Conservation (phyloP, 2,329 filamentous ascomycete genomes). For the Colletotrichum higginsianum region DNA sequence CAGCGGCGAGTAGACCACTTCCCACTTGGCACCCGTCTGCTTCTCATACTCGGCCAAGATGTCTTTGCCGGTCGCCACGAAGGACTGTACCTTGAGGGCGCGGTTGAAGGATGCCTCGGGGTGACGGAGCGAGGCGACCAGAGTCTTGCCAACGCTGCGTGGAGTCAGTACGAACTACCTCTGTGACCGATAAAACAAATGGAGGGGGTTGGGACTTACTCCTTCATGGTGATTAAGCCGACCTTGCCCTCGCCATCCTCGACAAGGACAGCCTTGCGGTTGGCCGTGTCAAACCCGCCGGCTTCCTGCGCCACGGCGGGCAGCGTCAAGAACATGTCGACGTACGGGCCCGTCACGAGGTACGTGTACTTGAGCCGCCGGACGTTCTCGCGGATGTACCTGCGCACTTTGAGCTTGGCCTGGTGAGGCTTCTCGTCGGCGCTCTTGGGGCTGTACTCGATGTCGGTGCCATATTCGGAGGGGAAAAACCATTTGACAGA, state of each 20-base stretch:
- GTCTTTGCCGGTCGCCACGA: constrained; percentile 74
- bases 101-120: constrained; percentile 67
- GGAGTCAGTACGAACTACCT: constrained; percentile 11
- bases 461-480: constrained; percentile 77
- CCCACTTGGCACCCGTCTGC: constrained; percentile 73
- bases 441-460: constrained; percentile 72
- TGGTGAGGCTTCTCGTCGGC: constrained; percentile 77
- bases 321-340: constrained; percentile 71
- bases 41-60: constrained; percentile 78
- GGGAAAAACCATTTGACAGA: constrained; percentile 76
- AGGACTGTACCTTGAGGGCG: constrained; percentile 79
- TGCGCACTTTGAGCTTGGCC: constrained; percentile 77
- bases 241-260: constrained; percentile 74
- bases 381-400: constrained; percentile 68
- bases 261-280: constrained; percentile 72
- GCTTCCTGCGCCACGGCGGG: constrained; percentile 55
- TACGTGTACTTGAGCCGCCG: constrained; percentile 74
- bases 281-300: constrained; percentile 72
- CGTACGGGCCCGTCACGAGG: constrained; percentile 79
- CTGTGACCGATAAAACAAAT: too few species aligned
- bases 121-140: constrained; percentile 73
- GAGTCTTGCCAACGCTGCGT: constrained; percentile 74
- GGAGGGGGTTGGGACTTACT: constrained; percentile 63
- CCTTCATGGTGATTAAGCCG: constrained; percentile 79
- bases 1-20: constrained; percentile 66